Percentiles rank a stretch among this genome's conserved stretches.
Evolutionary conservation across 2,329 filamentous ascomycete species (phyloP).

Genomic region (Cytospora piceicola): DNA sequence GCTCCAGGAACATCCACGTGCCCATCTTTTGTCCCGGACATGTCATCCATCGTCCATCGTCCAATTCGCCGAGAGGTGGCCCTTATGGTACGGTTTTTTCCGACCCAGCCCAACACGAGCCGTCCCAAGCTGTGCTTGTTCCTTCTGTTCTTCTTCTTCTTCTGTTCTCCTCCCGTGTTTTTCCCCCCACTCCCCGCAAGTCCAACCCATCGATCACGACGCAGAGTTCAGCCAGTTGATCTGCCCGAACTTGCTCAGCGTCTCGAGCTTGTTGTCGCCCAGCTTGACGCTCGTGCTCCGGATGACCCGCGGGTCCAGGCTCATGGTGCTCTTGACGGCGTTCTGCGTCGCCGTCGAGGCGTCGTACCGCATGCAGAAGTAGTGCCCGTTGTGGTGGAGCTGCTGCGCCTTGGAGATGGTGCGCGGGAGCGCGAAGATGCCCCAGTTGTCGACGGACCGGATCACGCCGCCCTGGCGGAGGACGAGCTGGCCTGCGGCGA

Average conservation of each 20-base stretch:
- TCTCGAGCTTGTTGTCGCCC: slow-evolving; percentile 82
- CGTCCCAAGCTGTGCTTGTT: background rate
- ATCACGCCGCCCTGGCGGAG: slow-evolving; percentile 85
- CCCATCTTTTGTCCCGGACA: no score
- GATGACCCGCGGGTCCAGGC: slow-evolving; percentile 88
- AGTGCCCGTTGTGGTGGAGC: slow-evolving; percentile 83
- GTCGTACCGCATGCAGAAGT: slow-evolving; percentile 98
- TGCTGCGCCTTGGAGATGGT: slow-evolving; percentile 80
- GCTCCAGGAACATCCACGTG: background rate
- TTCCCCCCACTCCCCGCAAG: background rate
- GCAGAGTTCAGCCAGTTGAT: slow-evolving; percentile 50
- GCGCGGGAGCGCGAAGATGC: slow-evolving; percentile 83
- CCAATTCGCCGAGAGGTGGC: background rate
- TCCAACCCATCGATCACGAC: slow-evolving; percentile 32
- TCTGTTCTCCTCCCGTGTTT: background rate
- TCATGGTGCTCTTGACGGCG: slow-evolving; percentile 73
- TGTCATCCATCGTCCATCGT: background rate
- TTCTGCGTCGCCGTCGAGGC: slow-evolving; percentile 73
- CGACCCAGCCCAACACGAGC: background rate
- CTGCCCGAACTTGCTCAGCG: slow-evolving; percentile 53
- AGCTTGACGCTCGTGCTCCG: slow-evolving; percentile 86
- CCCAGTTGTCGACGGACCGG: slow-evolving; percentile 94
- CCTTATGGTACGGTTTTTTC: background rate
- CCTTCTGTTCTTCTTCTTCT: background rate
- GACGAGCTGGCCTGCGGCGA: slow-evolving; percentile 80